phyloP scores from a whole-genome alignment of 1,139 yeast genomes.

The Zhuliangozyma parablackwelliae region DNA sequence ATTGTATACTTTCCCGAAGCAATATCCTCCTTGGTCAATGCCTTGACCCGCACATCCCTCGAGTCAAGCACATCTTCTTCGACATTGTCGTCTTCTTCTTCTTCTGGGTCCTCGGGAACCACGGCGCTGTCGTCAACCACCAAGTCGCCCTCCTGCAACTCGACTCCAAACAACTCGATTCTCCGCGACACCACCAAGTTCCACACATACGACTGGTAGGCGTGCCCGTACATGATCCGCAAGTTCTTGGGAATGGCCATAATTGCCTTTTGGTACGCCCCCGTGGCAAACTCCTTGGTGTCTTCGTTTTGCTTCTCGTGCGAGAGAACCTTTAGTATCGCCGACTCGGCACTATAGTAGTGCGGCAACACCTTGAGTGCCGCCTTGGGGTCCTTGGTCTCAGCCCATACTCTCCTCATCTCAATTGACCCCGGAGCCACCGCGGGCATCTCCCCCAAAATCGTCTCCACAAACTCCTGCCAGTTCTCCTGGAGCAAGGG shows the following conservation, averaged over 20 bases:
- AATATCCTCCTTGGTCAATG: slow-evolving; percentile 71
- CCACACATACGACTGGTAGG: slow-evolving; percentile 96
- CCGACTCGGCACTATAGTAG: slow-evolving; percentile 78
- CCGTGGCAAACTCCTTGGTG: slow-evolving; percentile 37
- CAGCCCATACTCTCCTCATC: slow-evolving; percentile 79
- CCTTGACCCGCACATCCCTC: slow-evolving; percentile 57
- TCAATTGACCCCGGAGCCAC: slow-evolving; percentile 79
- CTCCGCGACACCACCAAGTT: slow-evolving; percentile 80
- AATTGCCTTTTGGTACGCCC: slow-evolving; percentile 70
- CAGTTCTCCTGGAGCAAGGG: slow-evolving; percentile 68
- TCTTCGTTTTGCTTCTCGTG: slow-evolving; percentile 40
- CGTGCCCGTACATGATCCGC: slow-evolving; percentile 93
- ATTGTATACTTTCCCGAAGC: slow-evolving; percentile 57
- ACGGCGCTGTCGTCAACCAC: slow-evolving; percentile 33
- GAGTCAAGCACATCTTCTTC: slow-evolving; percentile 61
- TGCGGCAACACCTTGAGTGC: slow-evolving; percentile 80
- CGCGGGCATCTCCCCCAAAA: slow-evolving; percentile 79
- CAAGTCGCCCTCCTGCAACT: slow-evolving; percentile 78
- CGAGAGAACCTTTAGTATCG: slow-evolving; percentile 60
- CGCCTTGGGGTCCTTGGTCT: slow-evolving; percentile 58
- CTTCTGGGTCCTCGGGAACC: slow-evolving; percentile 18
- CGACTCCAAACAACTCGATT: slow-evolving; percentile 63
- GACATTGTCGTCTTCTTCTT: slow-evolving; percentile 45
- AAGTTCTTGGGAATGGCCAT: slow-evolving; percentile 90
- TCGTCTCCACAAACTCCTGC: slow-evolving; percentile 72